These are phyloP conservation scores for Microstegium vimineum DNA, from an alignment of 176 grass and related monocot genomes.

Conservation along the genomic window DNA sequence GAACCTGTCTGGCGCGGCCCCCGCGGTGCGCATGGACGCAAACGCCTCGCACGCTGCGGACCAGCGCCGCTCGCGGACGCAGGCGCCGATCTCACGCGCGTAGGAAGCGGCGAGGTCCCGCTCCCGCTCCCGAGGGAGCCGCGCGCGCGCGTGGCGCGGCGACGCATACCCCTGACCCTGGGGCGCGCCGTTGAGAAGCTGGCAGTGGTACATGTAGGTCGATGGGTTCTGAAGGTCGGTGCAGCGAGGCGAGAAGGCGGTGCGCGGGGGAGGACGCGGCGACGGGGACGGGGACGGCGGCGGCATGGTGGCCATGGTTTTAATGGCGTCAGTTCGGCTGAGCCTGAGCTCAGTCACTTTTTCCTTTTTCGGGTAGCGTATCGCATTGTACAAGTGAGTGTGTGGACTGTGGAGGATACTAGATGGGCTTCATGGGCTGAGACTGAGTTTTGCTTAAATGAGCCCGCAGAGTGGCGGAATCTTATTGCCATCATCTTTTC, in stretches of 20 bases:
- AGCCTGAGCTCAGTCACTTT: slow-evolving; percentile 19
- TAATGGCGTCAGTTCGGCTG: slow-evolving; percentile 36
- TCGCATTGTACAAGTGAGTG: background rate
- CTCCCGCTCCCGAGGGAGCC: background rate
- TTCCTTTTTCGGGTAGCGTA: background rate
- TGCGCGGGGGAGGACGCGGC: background rate
- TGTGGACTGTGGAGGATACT: background rate
- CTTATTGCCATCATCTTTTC: too few species aligned
- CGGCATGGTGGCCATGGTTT: slow-evolving; percentile 40
- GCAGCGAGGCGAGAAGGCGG: slow-evolving; percentile 19
- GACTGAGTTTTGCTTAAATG: too few species aligned
- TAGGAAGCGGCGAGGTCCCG: slow-evolving; percentile 16
- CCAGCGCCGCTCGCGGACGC: slow-evolving; percentile 46
- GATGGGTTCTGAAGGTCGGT: slow-evolving; percentile 16
- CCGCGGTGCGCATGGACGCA: slow-evolving; percentile 42
- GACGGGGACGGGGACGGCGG: background rate
- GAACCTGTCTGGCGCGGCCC: slow-evolving; percentile 51
- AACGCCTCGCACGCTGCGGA: slow-evolving; percentile 40
- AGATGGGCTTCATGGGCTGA: background rate
- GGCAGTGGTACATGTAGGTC: background rate
- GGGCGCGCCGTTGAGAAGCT: slow-evolving; percentile 11
- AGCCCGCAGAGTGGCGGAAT: too few species aligned
- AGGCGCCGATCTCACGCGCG: slow-evolving; percentile 45
- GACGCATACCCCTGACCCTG: slow-evolving; percentile 15
- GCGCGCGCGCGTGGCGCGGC: slow-evolving; percentile 10